Percentiles rank a stretch among this genome's conserved stretches.
These are phyloP conservation scores for Epithemia pelagica DNA, from an alignment of 108 stramenopile genomes.

Conservation along the genomic window DNA sequence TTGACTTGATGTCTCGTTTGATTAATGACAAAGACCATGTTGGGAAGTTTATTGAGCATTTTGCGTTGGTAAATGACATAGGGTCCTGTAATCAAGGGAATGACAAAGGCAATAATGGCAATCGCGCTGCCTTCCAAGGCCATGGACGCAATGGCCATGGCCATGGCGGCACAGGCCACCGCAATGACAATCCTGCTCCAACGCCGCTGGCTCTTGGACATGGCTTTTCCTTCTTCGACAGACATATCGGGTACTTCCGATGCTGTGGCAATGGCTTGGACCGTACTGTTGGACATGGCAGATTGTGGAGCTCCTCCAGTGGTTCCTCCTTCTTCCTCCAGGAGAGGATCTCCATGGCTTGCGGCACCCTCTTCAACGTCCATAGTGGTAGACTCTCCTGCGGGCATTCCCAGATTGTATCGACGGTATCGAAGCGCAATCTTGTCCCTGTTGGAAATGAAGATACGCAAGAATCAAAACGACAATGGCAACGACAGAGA, in stretches of 20 bases:
- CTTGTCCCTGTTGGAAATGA: neutral
- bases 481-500: too few relatives aligned
- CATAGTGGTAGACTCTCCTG: neutral
- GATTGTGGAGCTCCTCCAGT: neutral
- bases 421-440: neutral
- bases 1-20: conserved; percentile 14
- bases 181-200: neutral
- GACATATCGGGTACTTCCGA: neutral
- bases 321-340: neutral
- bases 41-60: conserved; percentile 23
- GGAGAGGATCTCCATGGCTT: neutral
- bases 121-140: conserved; percentile 19
- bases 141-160: conserved; percentile 19
- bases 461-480: too few relatives aligned
- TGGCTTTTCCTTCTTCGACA: neutral
- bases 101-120: conserved; percentile 21
- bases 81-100: conserved; percentile 27
- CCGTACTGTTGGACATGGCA: neutral
- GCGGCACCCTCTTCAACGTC: neutral
- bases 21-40: conserved; percentile 18
- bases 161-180: conserved; percentile 13
- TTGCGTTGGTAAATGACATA: conserved; percentile 20
- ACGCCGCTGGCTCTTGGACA: neutral
- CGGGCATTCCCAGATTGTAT: too few relatives aligned
- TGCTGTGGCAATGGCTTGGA: neutral